phyloP scores from a whole-genome alignment of 768 basidiomycete genomes.

The Russula lepida region DNA sequence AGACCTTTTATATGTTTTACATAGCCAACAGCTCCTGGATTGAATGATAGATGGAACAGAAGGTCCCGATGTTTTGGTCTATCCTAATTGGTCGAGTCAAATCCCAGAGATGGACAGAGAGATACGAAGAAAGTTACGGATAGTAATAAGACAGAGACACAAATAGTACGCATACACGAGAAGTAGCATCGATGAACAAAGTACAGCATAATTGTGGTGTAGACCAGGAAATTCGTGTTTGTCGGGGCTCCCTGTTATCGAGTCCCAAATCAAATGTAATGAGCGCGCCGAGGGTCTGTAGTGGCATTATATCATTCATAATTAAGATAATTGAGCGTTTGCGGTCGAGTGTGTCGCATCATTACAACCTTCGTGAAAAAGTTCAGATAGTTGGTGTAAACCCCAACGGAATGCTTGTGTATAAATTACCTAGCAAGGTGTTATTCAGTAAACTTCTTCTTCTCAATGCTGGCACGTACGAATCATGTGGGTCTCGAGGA shows the following conservation, averaged over 20 bases:
- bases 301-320: background rate
- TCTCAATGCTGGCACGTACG: background rate
- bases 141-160: background rate
- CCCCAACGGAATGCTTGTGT: background rate
- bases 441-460: background rate
- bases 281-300: background rate
- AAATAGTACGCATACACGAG: conserved; percentile 7
- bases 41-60: background rate
- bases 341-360: background rate
- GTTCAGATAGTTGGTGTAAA: background rate
- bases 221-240: background rate
- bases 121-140: background rate
- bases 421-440: conserved; percentile 11
- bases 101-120: background rate
- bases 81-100: background rate
- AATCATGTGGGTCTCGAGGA: conserved; percentile 1
- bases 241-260: background rate
- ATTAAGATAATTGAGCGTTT: conserved; percentile 3
- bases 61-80: background rate
- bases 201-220: background rate
- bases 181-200: background rate
- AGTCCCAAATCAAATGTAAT: background rate
- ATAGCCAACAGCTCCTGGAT: background rate
- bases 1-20: background rate
- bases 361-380: conserved; percentile 1